Conservation (phyloP, 164 flowering plant species). For the Magnolia officinalis region DNA sequence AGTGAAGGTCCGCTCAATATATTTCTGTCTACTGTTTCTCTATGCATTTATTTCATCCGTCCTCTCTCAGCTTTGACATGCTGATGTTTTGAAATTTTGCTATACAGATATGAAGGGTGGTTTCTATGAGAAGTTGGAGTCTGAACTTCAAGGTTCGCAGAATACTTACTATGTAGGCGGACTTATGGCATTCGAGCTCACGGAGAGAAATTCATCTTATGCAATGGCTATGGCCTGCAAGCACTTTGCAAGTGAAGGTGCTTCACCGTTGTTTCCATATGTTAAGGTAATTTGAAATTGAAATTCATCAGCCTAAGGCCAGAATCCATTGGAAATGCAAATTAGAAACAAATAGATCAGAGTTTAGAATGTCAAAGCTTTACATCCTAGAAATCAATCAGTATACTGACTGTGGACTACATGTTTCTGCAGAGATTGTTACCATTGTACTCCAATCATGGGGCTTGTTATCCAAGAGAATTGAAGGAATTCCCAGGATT, state of each 20-base stretch:
- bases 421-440: conserved; percentile 46
- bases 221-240: conserved; percentile 57
- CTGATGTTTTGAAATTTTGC: conserved; percentile 10
- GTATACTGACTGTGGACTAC: conserved; percentile 7
- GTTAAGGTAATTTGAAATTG: conserved; percentile 44
- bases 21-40: not conserved
- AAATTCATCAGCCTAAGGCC: not conserved
- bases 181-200: conserved; percentile 80
- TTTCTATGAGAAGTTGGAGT: conserved; percentile 61
- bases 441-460: conserved; percentile 30
- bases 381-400: not conserved
- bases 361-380: not conserved
- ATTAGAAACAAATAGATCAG: not conserved
- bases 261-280: conserved; percentile 52
- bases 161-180: conserved; percentile 78
- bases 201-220: conserved; percentile 78
- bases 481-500: conserved; percentile 43
- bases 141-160: conserved; percentile 57
- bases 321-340: not conserved
- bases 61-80: not conserved
- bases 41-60: not conserved
- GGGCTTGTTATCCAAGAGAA: conserved; percentile 13
- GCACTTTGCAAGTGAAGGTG: conserved; percentile 54
- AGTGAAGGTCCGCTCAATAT: conserved; percentile 52
- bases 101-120: conserved; percentile 68